phyloP scores from a whole-genome alignment of 331 rosid species.

The Spiraea crenata region DNA sequence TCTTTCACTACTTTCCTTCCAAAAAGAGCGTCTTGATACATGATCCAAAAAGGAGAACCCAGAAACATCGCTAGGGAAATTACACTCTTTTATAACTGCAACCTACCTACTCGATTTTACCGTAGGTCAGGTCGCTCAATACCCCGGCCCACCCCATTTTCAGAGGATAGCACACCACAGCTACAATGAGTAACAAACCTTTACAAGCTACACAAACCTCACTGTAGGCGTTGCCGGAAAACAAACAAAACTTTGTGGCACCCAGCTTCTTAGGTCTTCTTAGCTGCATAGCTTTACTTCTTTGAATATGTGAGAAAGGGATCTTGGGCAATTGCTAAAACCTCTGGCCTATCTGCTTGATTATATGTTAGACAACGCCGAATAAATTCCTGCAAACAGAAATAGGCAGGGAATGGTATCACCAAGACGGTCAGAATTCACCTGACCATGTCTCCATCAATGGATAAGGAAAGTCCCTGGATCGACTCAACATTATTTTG shows the following conservation, averaged over 20 bases:
- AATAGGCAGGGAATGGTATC: neutral
- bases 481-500: neutral
- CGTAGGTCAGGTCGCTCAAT: neutral
- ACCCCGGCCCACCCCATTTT: neutral
- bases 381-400: constrained; percentile 64
- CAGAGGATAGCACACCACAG: neutral
- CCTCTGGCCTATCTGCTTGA: constrained; percentile 97
- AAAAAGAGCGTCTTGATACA: neutral
- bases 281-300: constrained; percentile 41
- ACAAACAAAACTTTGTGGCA: constrained; percentile 17
- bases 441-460: neutral
- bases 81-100: neutral
- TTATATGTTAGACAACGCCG: constrained; percentile 86
- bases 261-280: neutral
- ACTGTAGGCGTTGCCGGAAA: constrained; percentile 16
- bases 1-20: neutral
- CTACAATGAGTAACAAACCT: constrained; percentile 22
- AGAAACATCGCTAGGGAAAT: neutral
- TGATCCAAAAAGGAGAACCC: neutral
- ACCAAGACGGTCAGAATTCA: constrained; percentile 2
- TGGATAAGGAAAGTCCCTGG: neutral
- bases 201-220: constrained; percentile 59
- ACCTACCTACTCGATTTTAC: neutral
- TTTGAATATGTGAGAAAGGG: constrained; percentile 79
- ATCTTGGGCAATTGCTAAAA: constrained; percentile 81